Conservation (phyloP, 768 basidiomycete species). For the Xerocomellus intermedius region DNA sequence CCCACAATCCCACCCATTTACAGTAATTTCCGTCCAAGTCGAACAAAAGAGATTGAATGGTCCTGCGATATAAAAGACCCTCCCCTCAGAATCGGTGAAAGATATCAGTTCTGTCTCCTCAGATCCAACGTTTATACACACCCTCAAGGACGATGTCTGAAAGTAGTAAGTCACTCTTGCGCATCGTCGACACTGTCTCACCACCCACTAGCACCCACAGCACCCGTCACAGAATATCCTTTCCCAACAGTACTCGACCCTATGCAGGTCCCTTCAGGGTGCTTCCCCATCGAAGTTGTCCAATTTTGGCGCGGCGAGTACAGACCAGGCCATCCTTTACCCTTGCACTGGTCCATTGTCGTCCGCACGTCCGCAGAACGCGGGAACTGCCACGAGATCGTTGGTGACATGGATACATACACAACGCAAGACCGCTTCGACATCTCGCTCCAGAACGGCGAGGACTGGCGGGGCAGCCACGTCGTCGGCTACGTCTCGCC, state of each 20-base stretch:
- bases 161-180: background rate
- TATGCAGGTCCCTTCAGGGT: constrained; percentile 16
- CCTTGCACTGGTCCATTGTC: constrained; percentile 30
- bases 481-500: constrained; percentile 24
- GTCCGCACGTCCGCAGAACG: constrained; percentile 18
- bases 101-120: background rate
- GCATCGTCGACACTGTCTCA: background rate
- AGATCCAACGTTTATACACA: background rate
- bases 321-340: constrained; percentile 7
- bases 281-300: constrained; percentile 24
- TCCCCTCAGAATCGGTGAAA: background rate
- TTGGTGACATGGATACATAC: constrained; percentile 28
- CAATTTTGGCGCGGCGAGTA: constrained; percentile 32
- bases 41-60: background rate
- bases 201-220: background rate
- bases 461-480: constrained; percentile 28
- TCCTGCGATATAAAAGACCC: background rate
- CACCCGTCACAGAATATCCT: background rate
- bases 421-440: constrained; percentile 15
- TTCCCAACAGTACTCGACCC: constrained; percentile 13
- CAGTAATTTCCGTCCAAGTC: background rate
- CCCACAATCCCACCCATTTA: constrained; percentile 5
- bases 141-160: constrained; percentile 2
- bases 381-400: constrained; percentile 30
- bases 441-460: constrained; percentile 5